These are phyloP conservation scores for Phialophora expanda DNA, from an alignment of 2,329 filamentous ascomycete genomes.

Conservation along the genomic window DNA sequence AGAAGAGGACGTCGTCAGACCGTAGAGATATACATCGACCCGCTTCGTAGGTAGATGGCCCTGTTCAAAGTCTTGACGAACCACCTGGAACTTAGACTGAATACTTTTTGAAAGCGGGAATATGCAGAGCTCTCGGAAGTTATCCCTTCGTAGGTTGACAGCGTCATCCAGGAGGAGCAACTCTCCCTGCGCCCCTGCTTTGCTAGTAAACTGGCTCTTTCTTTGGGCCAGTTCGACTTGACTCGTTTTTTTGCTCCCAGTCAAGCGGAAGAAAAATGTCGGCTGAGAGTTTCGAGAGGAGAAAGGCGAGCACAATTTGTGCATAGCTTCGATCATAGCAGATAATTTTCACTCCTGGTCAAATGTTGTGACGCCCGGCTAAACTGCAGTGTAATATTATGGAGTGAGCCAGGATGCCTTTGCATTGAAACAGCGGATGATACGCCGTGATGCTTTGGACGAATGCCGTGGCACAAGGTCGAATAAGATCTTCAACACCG, in stretches of 20 bases:
- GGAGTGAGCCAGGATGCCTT: too few relatives aligned
- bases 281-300: too few relatives aligned
- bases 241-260: neutral
- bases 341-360: too few relatives aligned
- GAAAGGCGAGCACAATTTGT: too few relatives aligned
- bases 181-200: too few relatives aligned
- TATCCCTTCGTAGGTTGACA: neutral
- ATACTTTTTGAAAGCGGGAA: neutral
- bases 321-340: too few relatives aligned
- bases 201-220: conserved; percentile 10
- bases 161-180: neutral
- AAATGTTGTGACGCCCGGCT: too few relatives aligned
- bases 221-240: conserved; percentile 18
- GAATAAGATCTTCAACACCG: too few relatives aligned
- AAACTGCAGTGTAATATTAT: too few relatives aligned
- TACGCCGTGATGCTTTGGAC: conserved; percentile 32
- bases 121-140: neutral
- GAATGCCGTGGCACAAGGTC: too few relatives aligned
- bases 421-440: neutral
- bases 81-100: neutral
- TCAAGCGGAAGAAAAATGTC: conserved; percentile 22
- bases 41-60: neutral
- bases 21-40: neutral
- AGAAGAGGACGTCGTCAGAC: conserved; percentile 21
- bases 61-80: neutral